Conservation (phyloP, 176 grass and related monocot species). For the Triticum timopheevii region DNA sequence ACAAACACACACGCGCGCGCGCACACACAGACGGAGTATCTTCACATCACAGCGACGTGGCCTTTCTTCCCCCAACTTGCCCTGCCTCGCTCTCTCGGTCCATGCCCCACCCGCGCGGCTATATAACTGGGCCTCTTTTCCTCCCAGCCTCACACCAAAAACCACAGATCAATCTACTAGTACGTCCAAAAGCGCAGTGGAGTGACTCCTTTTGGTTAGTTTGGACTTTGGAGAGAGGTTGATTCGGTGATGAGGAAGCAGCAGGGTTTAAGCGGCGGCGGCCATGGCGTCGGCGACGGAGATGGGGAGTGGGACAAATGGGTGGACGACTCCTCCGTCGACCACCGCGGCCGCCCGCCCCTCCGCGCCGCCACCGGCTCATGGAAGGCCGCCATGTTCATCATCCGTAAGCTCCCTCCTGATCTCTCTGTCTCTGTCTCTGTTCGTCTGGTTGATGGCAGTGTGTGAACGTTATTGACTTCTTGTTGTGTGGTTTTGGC, state of each 20-base stretch:
- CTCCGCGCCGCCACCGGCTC: constrained; percentile 53
- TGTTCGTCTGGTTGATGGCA: not conserved
- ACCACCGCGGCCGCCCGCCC: constrained; percentile 57
- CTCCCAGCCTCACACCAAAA: constrained; percentile 15
- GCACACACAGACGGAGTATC: not conserved
- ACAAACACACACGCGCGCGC: not conserved
- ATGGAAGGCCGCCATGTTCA: constrained; percentile 79
- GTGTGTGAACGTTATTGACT: not conserved
- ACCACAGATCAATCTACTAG: not conserved
- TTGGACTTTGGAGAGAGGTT: not conserved
- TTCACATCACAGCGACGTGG: not conserved
- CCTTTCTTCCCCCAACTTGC: not conserved
- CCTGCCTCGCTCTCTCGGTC: not conserved
- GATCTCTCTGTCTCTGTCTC: not conserved
- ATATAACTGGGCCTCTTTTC: not conserved
- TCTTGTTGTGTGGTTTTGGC: not conserved
- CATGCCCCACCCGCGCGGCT: not conserved
- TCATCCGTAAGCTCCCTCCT: constrained; percentile 49
- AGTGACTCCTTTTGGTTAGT: too few relatives aligned
- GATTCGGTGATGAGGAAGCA: constrained; percentile 11
- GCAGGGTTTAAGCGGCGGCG: not conserved
- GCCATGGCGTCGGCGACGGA: not conserved
- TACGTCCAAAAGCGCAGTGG: not conserved
- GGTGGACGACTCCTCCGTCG: constrained; percentile 72
- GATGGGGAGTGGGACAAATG: constrained; percentile 26